Evolutionary conservation across 805 yeast species (phyloP).

Genomic region (Metschnikowia arizonensis): DNA sequence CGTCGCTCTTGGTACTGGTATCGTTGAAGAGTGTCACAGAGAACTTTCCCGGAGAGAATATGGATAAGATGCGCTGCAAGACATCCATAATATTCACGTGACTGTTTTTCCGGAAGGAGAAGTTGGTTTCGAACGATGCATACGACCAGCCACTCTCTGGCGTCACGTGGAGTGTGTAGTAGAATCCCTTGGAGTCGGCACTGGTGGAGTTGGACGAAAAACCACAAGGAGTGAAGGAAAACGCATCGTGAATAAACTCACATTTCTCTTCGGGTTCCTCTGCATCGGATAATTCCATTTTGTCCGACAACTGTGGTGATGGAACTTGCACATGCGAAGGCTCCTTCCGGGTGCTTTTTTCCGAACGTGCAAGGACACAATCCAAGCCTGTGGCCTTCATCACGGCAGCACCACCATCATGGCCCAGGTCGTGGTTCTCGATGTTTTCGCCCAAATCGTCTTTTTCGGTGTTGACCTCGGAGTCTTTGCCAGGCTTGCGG

Average conservation of each 20-base stretch:
- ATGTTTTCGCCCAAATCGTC: conserved; percentile 40
- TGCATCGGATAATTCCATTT: conserved; percentile 23
- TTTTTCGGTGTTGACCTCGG: too few species aligned
- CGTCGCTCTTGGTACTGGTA: conserved; percentile 2
- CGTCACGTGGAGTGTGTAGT: conserved; percentile 86
- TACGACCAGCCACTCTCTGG: conserved; percentile 94
- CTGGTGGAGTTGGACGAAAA: conserved; percentile 83
- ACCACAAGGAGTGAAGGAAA: conserved; percentile 92
- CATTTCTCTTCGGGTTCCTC: conserved; percentile 5
- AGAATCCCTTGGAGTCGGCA: conserved; percentile 43
- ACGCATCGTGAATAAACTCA: conserved; percentile 70
- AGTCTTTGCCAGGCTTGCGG: conserved; percentile 43
- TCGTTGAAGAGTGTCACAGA: conserved; percentile 44
- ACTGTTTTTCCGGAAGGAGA: conserved; percentile 42
- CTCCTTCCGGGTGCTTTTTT: background rate
- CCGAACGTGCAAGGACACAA: conserved; percentile 39
- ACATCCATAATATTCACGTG: conserved; percentile 50
- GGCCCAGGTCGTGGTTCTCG: conserved; percentile 66
- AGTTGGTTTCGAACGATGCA: conserved; percentile 92
- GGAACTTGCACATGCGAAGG: conserved; percentile 24
- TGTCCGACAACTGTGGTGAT: conserved; percentile 32
- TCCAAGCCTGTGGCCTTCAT: conserved; percentile 62
- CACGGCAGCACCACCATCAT: conserved; percentile 66
- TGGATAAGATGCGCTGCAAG: conserved; percentile 52
- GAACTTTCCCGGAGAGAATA: conserved; percentile 75